Evolutionary conservation across 2,329 filamentous ascomycete genomes (phyloP), one percentile per base, ranked within the genome.

Genomic region (Fusarium setosum): DNA sequence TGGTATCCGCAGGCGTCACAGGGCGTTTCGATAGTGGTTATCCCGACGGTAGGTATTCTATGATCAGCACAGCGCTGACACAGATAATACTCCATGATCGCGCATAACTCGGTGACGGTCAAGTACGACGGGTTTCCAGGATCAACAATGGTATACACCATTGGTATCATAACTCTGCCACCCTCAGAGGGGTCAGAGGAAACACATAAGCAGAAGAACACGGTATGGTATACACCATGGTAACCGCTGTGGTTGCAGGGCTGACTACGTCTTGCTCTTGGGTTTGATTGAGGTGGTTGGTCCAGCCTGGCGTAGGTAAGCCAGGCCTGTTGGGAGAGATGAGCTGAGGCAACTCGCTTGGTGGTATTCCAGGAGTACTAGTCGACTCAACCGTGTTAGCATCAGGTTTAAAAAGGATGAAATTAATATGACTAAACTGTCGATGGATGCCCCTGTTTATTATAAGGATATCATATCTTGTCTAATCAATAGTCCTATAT

Each of bases 1-100:
- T 38, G 24, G 10, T 42, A 35, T 2, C 67, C 67, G 13, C 67
- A 69, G 5, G 51, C 52, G 5, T 42, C 23, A 10, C 65, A 68
- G 4, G 37, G 11, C 3, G 40, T 47, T 40, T 38, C 15, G 2
- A 60, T 42, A 6, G 54, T 66, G 10, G 29, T 56, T 59, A 68
- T 63, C 17, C 61, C 51, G 9, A 59, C 50, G 3, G 24, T 21
- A 13, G 65, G 48, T 4, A 26, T 4, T 15, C 4, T 32, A 18
- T 61, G 56, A 3, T 44, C 21, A 44, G 9, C 35, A 21, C 35
- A 38, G n/a, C 15, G n/a, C 9, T 38, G 4, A 18, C 35, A 38
- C 18, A n/a, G 35, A 10, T 17, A 18, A 18, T 38, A 38, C 7
- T 38, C 35, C 35, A 38, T 38, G 9, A n/a, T 38, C 15, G 35